Percentiles rank a stretch among this genome's conserved stretches.
These are phyloP conservation scores for Penicillium sp. DNA, from an alignment of 2,329 filamentous ascomycete species.

Conservation along the genomic window DNA sequence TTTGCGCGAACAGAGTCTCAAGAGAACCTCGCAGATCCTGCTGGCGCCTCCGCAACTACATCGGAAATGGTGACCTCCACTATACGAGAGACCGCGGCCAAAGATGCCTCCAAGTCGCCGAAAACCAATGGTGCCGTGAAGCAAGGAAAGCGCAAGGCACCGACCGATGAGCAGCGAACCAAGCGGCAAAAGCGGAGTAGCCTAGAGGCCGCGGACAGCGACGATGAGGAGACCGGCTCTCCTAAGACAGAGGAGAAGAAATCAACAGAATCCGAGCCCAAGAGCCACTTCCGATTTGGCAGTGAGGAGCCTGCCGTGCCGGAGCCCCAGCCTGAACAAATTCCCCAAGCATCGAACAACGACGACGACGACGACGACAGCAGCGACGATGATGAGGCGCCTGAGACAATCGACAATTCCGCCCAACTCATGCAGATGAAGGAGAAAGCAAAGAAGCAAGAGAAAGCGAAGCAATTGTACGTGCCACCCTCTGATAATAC, in stretches of 20 bases:
- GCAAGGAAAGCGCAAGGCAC: conserved; percentile 38
- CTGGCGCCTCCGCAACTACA: conserved; percentile 17
- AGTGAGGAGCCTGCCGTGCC: conserved; percentile 40
- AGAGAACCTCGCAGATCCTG: conserved; percentile 11
- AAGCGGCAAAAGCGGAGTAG: conserved; percentile 37
- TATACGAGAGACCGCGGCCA: conserved; percentile 25
- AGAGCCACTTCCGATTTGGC: conserved; percentile 41
- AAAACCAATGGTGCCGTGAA: conserved; percentile 13
- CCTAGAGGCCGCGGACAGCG: conserved; percentile 20
- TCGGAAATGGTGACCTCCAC: conserved; percentile 39
- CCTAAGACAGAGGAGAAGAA: conserved; percentile 17
- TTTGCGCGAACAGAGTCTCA: conserved; percentile 36
- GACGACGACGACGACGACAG: conserved; percentile 30
- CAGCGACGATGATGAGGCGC: conserved; percentile 43
- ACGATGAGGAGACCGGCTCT: conserved; percentile 10
- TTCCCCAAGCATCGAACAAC: conserved; percentile 17
- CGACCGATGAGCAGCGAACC: conserved; percentile 27
- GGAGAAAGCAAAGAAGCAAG: conserved; percentile 39
- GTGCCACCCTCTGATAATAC: conserved; percentile 7
- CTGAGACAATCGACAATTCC: conserved; percentile 43
- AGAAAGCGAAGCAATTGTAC: conserved; percentile 39
- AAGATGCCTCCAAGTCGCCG: conserved; percentile 11
- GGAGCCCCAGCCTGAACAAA: conserved; percentile 19
- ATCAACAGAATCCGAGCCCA: conserved; percentile 9
- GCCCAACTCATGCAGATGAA: conserved; percentile 40